Evolutionary conservation across 768 basidiomycete species (phyloP), one percentile per base, ranked within the genome.

Genomic region (Scleroderma bovista): DNA sequence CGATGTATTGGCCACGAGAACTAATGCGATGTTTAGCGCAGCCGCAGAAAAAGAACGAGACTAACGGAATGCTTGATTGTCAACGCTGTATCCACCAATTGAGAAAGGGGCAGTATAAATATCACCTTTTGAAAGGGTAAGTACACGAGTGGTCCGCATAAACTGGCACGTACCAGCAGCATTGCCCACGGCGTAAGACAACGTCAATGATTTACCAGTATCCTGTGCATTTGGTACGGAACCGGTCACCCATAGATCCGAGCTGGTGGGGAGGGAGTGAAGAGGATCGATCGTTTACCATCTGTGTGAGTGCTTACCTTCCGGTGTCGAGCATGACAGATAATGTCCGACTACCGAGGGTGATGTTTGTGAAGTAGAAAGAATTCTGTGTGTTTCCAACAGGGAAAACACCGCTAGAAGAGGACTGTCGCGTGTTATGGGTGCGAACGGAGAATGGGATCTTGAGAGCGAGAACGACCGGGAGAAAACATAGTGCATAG

Each of bases 251-350:
- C 88, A 90, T 33, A 90, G 65, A 63, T 90, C 88, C 34, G 86
- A 84, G 56, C 88, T 89, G 26, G 26, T 29, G 52, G 31, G 1
- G 34, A 11, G 36, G 24, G 46, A 48, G 44, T 54, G 42, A 49
- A 44, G 9, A 34, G 36, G 41, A 31, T 44, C 20, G 46, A 33
- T 9, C 7, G 41, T 32, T 24, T 17, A 29, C 41, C 43, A 39
- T 17, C 20, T 3, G 19, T 16, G 20, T 24, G 13, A 17, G 40
- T 6, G 52, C 68, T 16, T 53, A 83, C 86, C 87, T 89, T 68
- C 88, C 88, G 7, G 86, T 88, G 61, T 90, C 88, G 47, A 90
- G 65, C 57, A 87, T 70, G 46, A 89, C 83, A 20, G 75, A 72
- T 54, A 85, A 68, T 4, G 68, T 59, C 19, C 66, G 66, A 16